Evolutionary conservation across 164 flowering plant genomes (phyloP).

Genomic region (Aristolochia contorta): DNA sequence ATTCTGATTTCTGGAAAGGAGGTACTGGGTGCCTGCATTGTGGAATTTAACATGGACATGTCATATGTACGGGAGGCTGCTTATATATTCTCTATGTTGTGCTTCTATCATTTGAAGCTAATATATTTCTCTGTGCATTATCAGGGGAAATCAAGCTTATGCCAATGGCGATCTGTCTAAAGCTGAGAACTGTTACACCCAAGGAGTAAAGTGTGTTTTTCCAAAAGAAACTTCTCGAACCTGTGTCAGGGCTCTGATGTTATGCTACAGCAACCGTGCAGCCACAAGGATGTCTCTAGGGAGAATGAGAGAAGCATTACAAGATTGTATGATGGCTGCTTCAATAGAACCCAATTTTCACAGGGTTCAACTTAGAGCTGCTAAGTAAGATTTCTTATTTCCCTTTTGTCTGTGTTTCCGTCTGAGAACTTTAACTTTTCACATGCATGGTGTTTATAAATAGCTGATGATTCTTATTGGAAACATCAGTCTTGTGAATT

Average conservation of each 20-base stretch:
- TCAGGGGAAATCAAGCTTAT: slow-evolving; percentile 95
- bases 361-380: slow-evolving; percentile 80
- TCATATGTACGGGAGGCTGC: too few relatives aligned
- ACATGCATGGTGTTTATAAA: too few relatives aligned
- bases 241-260: slow-evolving; percentile 54
- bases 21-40: too few relatives aligned
- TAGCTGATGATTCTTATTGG: too few relatives aligned
- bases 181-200: slow-evolving; percentile 82
- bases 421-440: too few relatives aligned
- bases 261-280: slow-evolving; percentile 97
- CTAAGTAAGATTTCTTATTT: slow-evolving; percentile 42
- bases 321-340: slow-evolving; percentile 62
- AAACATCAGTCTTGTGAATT: too few relatives aligned
- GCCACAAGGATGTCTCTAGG: slow-evolving; percentile 77
- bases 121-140: slow-evolving; percentile 13
- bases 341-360: slow-evolving; percentile 58
- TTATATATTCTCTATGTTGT: too few relatives aligned
- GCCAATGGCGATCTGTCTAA: slow-evolving; percentile 50
- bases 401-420: not conserved
- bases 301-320: slow-evolving; percentile 69
- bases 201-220: slow-evolving; percentile 58
- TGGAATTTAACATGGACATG: too few relatives aligned
- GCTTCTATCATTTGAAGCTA: too few relatives aligned
- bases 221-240: slow-evolving; percentile 42
- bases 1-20: too few relatives aligned